Percentiles rank a stretch among this genome's conserved stretches.
phyloP scores from a whole-genome alignment of 495 filamentous ascomycete species.

The Penicillium manginii region DNA sequence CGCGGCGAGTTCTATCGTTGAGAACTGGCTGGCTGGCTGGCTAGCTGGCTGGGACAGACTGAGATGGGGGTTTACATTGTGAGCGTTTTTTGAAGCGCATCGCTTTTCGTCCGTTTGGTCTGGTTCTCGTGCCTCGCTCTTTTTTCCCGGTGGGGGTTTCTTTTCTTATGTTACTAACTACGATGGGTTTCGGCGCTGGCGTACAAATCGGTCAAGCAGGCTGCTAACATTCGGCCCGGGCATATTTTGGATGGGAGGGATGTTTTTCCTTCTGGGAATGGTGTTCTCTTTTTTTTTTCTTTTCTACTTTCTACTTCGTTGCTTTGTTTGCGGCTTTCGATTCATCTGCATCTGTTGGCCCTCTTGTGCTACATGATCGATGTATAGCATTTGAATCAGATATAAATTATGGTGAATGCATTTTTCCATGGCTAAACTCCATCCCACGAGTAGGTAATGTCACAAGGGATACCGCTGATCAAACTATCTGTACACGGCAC shows the following conservation, averaged over 20 bases:
- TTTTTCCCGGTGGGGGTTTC: background rate
- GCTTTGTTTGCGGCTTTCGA: too few species aligned
- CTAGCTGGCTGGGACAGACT: too few species aligned
- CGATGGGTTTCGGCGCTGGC: conserved; percentile 27
- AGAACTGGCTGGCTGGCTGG: conserved; percentile 14
- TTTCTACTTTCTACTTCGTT: background rate
- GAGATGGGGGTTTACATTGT: background rate
- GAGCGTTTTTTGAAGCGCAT: background rate
- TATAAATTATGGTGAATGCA: conserved; percentile 17
- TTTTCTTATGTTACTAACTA: conserved; percentile 1
- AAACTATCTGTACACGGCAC: conserved; percentile 36
- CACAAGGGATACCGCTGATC: conserved; percentile 25
- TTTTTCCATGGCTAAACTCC: conserved; percentile 31
- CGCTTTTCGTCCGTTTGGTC: background rate
- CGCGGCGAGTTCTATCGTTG: conserved; percentile 96
- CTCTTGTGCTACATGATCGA: too few species aligned
- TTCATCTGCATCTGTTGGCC: too few species aligned
- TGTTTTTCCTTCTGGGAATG: conserved; percentile 29
- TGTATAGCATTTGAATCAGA: conserved; percentile 16
- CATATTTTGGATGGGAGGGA: conserved; percentile 15
- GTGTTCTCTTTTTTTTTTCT: conserved; percentile 22
- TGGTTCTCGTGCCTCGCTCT: background rate
- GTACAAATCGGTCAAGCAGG: conserved; percentile 22
- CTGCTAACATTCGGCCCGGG: background rate
- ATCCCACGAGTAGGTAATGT: conserved; percentile 34